phyloP scores from a whole-genome alignment of 163 green algal species.

The Prototheca wickerhamii region DNA sequence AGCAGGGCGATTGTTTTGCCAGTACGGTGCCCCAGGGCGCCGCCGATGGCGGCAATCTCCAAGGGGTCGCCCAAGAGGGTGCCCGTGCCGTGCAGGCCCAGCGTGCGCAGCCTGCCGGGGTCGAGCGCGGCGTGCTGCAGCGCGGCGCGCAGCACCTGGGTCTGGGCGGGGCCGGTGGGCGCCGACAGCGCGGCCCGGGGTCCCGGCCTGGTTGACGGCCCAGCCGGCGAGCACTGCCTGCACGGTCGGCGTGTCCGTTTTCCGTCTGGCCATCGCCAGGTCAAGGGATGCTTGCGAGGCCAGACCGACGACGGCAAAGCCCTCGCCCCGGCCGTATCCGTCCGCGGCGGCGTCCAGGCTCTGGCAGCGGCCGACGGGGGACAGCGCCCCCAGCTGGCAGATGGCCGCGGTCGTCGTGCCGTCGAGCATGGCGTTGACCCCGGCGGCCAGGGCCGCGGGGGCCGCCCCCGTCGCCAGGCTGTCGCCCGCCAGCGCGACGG shows the following conservation, averaged over 20 bases:
- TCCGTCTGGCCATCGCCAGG: background rate
- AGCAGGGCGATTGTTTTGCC: conserved; percentile 26
- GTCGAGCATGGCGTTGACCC: conserved; percentile 19
- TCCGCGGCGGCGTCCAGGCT: conserved; percentile 38
- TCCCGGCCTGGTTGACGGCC: conserved; percentile 74
- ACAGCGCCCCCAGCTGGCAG: conserved; percentile 34
- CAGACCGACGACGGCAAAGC: conserved; percentile 13
- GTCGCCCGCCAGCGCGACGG: conserved; percentile 14
- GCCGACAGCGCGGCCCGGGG: conserved; percentile 50
- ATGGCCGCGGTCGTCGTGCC: conserved; percentile 3
- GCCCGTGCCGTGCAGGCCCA: conserved; percentile 55
- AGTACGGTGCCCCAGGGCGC: background rate
- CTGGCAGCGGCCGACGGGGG: conserved; percentile 41
- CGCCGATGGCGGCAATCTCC: conserved; percentile 26
- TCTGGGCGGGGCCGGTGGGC: conserved; percentile 49
- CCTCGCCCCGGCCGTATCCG: conserved; percentile 31
- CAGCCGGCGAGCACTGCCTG: conserved; percentile 53
- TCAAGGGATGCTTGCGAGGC: conserved; percentile 2
- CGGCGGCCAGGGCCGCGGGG: conserved; percentile 4
- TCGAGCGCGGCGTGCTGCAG: conserved; percentile 18
- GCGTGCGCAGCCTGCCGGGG: conserved; percentile 11
- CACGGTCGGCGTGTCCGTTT: conserved; percentile 11
- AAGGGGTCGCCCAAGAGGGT: conserved; percentile 62
- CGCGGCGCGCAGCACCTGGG: conserved; percentile 47
- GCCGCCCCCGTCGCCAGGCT: background rate